These are phyloP conservation scores for Cladobotryum mycophilum DNA, from an alignment of 2,329 filamentous ascomycete species.

Conservation along the genomic window DNA sequence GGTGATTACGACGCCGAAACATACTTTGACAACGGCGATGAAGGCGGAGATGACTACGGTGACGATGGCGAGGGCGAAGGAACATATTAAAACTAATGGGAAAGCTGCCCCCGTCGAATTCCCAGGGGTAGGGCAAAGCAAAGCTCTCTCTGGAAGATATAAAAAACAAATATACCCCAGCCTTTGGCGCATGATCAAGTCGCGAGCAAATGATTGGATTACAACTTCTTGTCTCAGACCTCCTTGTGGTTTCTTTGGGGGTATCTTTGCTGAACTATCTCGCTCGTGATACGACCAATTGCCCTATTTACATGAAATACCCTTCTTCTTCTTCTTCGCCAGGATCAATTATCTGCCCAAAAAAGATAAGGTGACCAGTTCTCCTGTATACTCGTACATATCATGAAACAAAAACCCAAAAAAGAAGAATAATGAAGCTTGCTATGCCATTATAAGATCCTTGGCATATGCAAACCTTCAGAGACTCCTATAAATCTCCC, in stretches of 20 bases:
- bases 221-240: background rate
- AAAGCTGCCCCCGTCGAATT: too few species aligned
- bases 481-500: conserved; percentile 1
- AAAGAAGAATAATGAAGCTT: background rate
- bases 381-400: conserved; percentile 23
- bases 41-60: conserved; percentile 46
- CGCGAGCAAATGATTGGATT: background rate
- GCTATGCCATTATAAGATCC: background rate
- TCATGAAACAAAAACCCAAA: conserved; percentile 13
- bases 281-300: background rate
- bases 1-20: conserved; percentile 57
- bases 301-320: background rate
- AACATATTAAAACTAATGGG: conserved; percentile 25
- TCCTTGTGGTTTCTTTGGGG: background rate
- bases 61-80: conserved; percentile 46
- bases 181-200: background rate
- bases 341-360: background rate
- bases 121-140: too few species aligned
- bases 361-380: conserved; percentile 2
- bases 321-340: background rate
- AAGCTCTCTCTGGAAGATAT: background rate
- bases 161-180: conserved; percentile 8
- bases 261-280: conserved; percentile 1
- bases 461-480: background rate
- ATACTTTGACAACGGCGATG: conserved; percentile 54